Conservation (phyloP, 2,329 filamentous ascomycete species). For the Lachnellula arida region DNA sequence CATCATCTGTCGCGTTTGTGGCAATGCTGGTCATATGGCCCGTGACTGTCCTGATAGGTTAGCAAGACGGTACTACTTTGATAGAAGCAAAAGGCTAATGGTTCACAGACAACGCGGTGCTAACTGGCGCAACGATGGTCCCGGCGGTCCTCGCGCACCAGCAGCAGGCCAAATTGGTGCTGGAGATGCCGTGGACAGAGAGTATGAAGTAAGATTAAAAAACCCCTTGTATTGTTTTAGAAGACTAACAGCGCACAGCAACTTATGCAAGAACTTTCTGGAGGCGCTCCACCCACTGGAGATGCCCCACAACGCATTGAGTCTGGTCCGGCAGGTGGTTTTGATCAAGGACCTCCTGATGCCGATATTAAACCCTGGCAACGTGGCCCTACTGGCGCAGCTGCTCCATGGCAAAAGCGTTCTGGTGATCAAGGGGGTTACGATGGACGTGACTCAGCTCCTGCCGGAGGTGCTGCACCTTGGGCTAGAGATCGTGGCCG, state of each 20-base stretch:
- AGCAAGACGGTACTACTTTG: neutral
- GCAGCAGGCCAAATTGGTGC: constrained; percentile 62
- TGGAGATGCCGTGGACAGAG: constrained; percentile 83
- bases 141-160: constrained; percentile 40
- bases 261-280: constrained; percentile 96
- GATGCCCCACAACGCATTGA: constrained; percentile 76
- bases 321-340: constrained; percentile 62
- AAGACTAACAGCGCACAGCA: constrained; percentile 52
- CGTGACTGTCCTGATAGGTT: constrained; percentile 88
- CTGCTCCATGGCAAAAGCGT: constrained; percentile 68
- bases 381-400: constrained; percentile 74
- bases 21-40: constrained; percentile 97
- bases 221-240: neutral
- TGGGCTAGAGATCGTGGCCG: constrained; percentile 55
- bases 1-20: constrained; percentile 97
- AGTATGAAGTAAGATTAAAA: constrained; percentile 75
- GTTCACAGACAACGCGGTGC: constrained; percentile 65
- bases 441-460: constrained; percentile 30
- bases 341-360: constrained; percentile 43
- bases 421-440: constrained; percentile 40
- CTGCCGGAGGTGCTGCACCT: constrained; percentile 47
- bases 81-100: constrained; percentile 14
- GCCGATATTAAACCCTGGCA: constrained; percentile 80
- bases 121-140: constrained; percentile 82
- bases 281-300: constrained; percentile 56